Evolutionary conservation across 768 basidiomycete genomes (phyloP).

Genomic region (Phlebiopsis gigantea): DNA sequence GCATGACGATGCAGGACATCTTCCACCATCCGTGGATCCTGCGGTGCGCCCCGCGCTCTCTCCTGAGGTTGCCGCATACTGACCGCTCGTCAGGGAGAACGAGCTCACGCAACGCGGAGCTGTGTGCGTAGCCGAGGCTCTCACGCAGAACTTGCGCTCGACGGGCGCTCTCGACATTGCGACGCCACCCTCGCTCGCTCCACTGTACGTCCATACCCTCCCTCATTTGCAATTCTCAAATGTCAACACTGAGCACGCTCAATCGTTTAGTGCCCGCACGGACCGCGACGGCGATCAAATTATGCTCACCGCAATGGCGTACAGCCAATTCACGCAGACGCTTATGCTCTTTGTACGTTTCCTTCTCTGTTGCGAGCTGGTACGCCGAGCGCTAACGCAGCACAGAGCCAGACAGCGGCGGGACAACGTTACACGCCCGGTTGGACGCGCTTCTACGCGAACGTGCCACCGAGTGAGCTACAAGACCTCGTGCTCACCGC

Average conservation of each 20-base stretch:
- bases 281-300: constrained; percentile 55
- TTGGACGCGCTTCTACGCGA: constrained; percentile 78
- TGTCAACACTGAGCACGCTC: background rate
- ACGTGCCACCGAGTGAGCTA: constrained; percentile 47
- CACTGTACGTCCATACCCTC: background rate
- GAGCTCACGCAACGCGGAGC: constrained; percentile 52
- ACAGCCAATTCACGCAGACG: constrained; percentile 74
- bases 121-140: constrained; percentile 56
- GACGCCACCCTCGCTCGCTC: constrained; percentile 38
- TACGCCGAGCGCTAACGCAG: background rate
- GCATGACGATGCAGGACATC: constrained; percentile 60
- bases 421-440: constrained; percentile 70
- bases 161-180: constrained; percentile 76
- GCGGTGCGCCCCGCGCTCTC: constrained; percentile 38
- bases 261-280: constrained; percentile 6
- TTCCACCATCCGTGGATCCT: constrained; percentile 68
- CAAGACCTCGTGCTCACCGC: constrained; percentile 49
- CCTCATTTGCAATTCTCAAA: background rate
- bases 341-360: constrained; percentile 77
- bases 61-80: background rate
- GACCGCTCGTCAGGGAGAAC: constrained; percentile 45
- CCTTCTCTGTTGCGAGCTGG: background rate
- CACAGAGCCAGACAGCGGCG: constrained; percentile 76
- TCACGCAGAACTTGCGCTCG: constrained; percentile 62
- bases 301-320: constrained; percentile 51